A percentile compares a stretch with the other conserved stretches of the same genome.
Evolutionary conservation across 495 filamentous ascomycete species (phyloP).

Genomic region (Daldinia childiae): DNA sequence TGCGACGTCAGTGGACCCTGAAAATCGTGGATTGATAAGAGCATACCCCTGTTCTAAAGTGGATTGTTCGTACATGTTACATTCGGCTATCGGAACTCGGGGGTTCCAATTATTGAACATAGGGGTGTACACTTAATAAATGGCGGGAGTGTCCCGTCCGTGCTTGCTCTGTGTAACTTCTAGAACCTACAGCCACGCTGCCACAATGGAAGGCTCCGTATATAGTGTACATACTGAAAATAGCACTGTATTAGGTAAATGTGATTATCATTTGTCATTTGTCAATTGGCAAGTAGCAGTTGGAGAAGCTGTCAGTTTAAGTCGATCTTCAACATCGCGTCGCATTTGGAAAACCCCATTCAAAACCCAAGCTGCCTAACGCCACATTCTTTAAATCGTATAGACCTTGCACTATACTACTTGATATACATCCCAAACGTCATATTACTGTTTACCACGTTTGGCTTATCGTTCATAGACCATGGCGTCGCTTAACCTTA

Average conservation of each 20-base stretch:
- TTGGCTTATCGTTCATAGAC: conserved; percentile 2
- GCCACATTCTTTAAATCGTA: neutral
- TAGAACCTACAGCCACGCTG: neutral
- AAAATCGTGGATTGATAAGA: conserved; percentile 37
- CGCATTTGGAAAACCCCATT: neutral
- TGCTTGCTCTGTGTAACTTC: conserved; percentile 7
- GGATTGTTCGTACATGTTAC: conserved; percentile 20
- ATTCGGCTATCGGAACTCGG: conserved; percentile 40
- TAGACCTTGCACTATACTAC: neutral
- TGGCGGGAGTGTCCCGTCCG: conserved; percentile 21
- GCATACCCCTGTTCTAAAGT: neutral
- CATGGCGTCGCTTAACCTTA: conserved; percentile 61
- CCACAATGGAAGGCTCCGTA: neutral
- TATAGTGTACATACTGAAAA: neutral
- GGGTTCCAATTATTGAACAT: conserved; percentile 6
- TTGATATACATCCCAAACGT: neutral
- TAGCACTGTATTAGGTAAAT: neutral
- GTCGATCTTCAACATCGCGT: neutral
- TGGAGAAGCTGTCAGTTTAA: neutral
- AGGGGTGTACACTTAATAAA: conserved; percentile 28
- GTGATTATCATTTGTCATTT: conserved; percentile 1
- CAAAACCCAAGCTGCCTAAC: neutral
- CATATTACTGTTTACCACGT: neutral
- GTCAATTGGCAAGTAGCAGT: neutral
- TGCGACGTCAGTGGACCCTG: conserved; percentile 44